Base-by-base conservation (phyloP, 352 stramenopile genomes). In the Pythium coloratum region DNA sequence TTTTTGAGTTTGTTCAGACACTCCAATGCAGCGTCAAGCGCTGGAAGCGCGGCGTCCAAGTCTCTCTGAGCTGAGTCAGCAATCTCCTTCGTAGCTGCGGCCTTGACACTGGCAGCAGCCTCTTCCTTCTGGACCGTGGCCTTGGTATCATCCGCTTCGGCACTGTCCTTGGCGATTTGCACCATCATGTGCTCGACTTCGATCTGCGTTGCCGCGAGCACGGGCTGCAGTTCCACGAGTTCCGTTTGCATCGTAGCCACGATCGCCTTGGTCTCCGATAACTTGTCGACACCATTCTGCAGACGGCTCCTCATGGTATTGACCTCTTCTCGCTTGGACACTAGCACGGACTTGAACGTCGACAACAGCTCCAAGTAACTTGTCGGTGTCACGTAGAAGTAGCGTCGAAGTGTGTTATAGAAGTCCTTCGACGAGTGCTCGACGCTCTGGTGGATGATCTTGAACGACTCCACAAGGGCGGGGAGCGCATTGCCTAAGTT, bases 331-430 rank as follows among this genome's bases (percentile, higher is more conserved):
- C 92, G 79, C 64, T 98, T 97, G 8, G 81, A 80, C 9, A 89
- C 83, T 0, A 98, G 75, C 24, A 97, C 89, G 0, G 81, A 79
- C 42, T 96, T 97, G 67, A 98, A 98, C 6, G 93, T 97, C 28
- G 89, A 94, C 2, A 98, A 70, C 32, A 98, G 62, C 65, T 98
- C 92, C 38, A 98, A 70, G 50, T 98, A 98, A 53, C 84, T 96
- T 3, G 94, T 98, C 13, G 94, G 94, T 13, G 94, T 98, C 32
- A 98, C 93, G 76, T 98, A 98, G 62, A 97, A 97, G 70, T 96
- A 95, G 7, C 94, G 70, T 20, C 90, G 77, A 33, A 98, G 68
- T 8, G 80, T 80, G 16, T 92, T 84, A 64, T 92, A 94, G 62
- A 97, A 98, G 42, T 95, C 81, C 42, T 91, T 87, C 0, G 85